Evolutionary conservation across 345 rosid genomes (phyloP).

Genomic region (Linum usitatissimum): DNA sequence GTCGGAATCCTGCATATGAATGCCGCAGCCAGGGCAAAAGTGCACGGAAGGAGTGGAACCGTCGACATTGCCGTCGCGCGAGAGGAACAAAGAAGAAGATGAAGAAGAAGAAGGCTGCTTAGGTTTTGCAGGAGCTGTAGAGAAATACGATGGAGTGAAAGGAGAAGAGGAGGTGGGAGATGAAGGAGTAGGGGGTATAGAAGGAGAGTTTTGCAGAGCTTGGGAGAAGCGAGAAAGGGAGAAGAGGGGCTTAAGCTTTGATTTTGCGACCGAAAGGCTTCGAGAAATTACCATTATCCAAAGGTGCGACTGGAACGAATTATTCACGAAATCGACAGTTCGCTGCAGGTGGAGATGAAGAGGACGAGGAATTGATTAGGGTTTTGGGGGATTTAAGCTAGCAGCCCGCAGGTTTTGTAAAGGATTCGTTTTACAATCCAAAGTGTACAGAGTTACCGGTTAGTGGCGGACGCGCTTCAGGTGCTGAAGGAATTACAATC

Average conservation of each 20-base stretch:
- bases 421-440: no score
- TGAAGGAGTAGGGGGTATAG: not conserved
- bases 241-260: constrained; percentile 38
- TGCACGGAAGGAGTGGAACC: constrained; percentile 38
- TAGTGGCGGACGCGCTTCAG: no score
- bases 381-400: no score
- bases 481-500: no score
- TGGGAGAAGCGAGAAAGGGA: constrained; percentile 18
- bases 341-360: not conserved
- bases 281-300: constrained; percentile 29
- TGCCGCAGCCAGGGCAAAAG: constrained; percentile 94
- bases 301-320: not conserved
- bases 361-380: not conserved
- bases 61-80: constrained; percentile 76
- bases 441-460: no score
- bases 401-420: no score
- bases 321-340: not conserved
- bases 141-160: constrained; percentile 16
- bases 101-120: not conserved
- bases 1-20: constrained; percentile 62
- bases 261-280: constrained; percentile 29
- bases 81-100: constrained; percentile 20
- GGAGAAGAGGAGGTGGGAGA: constrained; percentile 10
- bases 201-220: constrained; percentile 9
- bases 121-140: constrained; percentile 11